Percentiles rank a stretch among this genome's conserved stretches.
phyloP scores from a whole-genome alignment of 805 yeast species.

The Lipomyces spencermartinsiae region DNA sequence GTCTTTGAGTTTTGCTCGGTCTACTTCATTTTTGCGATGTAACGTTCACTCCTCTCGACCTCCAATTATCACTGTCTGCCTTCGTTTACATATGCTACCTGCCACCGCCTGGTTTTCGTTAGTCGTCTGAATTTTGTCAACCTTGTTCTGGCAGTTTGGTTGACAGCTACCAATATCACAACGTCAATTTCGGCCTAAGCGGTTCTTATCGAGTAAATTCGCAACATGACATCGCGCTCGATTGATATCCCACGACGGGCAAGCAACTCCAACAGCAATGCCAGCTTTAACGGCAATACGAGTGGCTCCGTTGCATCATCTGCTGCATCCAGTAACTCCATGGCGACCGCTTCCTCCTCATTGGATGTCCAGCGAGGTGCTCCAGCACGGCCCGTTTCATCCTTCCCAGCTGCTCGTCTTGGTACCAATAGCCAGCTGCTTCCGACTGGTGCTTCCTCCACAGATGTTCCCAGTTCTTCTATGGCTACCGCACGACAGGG shows the following conservation, averaged over 20 bases:
- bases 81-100: not conserved
- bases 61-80: not conserved
- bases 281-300: not conserved
- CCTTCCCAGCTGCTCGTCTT: constrained; percentile 28
- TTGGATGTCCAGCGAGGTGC: constrained; percentile 13
- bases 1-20: not conserved
- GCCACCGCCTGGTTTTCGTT: not conserved
- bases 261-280: constrained; percentile 1
- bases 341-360: constrained; percentile 26
- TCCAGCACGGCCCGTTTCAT: constrained; percentile 16
- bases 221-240: constrained; percentile 18
- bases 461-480: constrained; percentile 21
- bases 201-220: not conserved
- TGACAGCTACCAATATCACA: not conserved
- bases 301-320: constrained; percentile 17
- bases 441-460: constrained; percentile 7
- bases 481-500: constrained; percentile 9
- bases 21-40: not conserved
- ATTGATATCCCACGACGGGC: constrained; percentile 21
- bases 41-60: not conserved
- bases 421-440: constrained; percentile 13
- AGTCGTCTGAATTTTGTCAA: not conserved
- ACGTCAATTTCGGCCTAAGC: not conserved
- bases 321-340: constrained; percentile 6
- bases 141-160: not conserved